Evolutionary conservation across 495 filamentous ascomycete genomes (phyloP), one percentile per base, ranked within the genome.

Genomic region (Hyaloscypha finlandica): DNA sequence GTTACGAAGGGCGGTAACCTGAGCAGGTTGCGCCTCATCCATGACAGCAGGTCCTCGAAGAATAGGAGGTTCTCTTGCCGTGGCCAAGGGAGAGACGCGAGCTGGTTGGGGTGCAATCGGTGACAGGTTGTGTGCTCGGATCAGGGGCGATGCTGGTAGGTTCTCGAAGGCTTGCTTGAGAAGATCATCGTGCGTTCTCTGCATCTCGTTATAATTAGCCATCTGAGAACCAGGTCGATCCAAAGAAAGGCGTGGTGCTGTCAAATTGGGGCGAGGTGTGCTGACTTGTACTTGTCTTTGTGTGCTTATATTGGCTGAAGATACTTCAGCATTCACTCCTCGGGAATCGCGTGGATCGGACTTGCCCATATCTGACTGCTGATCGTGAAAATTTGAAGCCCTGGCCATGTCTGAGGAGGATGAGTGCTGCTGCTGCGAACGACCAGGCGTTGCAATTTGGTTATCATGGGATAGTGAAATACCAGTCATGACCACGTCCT

Each of bases 101-200:
- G 89, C 88, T 35, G 93, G 93, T 66, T 92, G 91, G 45, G 93
- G 93, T 56, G 92, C 92, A 69, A 90, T 79, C 31, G 93, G 92
- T 20, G 90, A 90, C 14, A 85, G 79, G 67, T 85, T 78, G 69
- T 83, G 72, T 42, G 62, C 68, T 22, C 72, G 70, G 52, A 74
- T 63, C 42, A 74, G 16, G 29, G 67, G 64, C 30, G 71, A 64
- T n/a, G 52, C 25, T 25, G 31, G 48, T 33, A 53, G 31, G 22
- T 65, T 60, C 8, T 68, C 65, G 39, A 66, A 65, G 39, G 62
- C 63, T 62, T 69, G 65, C 39, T 55, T 48, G 32, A 66, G 42
- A 37, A 57, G 54, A 48, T 69, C 45, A 63, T 48, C 4, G 61
- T 48, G 31, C 22, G 20, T 6, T 8, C 57, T 59, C 55, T 58